phyloP scores from a whole-genome alignment of 768 basidiomycete species.

The Tulasnella sp. region DNA sequence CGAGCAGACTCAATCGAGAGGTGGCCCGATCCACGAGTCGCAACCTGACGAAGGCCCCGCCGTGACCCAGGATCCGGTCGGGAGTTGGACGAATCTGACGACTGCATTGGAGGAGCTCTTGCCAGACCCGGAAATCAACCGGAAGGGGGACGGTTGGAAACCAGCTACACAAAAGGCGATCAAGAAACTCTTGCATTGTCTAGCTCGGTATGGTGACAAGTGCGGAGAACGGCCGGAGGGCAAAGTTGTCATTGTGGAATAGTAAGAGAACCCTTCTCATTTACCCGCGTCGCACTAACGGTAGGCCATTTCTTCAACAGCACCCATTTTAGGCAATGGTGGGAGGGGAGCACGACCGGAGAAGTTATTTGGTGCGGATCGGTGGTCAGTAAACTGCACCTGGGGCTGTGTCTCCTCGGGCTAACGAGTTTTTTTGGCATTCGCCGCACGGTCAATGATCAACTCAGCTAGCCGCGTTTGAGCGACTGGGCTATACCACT shows the following conservation, averaged over 20 bases:
- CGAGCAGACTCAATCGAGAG: not conserved
- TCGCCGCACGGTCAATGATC: too few species aligned
- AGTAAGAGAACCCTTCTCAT: not conserved
- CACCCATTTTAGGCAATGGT: not conserved
- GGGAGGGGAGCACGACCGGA: not conserved
- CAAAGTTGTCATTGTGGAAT: slow-evolving; percentile 1
- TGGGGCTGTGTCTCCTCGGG: too few species aligned
- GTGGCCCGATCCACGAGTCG: not conserved
- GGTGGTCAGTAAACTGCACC: not conserved
- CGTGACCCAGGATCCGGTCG: not conserved
- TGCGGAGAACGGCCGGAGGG: not conserved
- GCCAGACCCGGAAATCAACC: not conserved
- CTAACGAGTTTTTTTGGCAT: not conserved
- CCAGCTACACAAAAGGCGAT: not conserved
- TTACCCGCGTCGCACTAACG: not conserved
- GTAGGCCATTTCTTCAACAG: not conserved
- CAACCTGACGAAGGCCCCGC: not conserved
- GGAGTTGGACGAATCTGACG: not conserved
- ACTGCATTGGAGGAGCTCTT: not conserved
- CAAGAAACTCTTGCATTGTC: not conserved
- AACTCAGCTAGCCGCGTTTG: not conserved
- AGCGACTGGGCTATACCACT: not conserved
- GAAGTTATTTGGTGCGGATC: slow-evolving; percentile 1
- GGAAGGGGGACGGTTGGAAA: not conserved
- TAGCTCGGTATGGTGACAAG: not conserved